Evolutionary conservation across 2,329 filamentous ascomycete genomes (phyloP), one percentile per base, ranked within the genome.

Genomic region (Pyrenochaeta sp.): DNA sequence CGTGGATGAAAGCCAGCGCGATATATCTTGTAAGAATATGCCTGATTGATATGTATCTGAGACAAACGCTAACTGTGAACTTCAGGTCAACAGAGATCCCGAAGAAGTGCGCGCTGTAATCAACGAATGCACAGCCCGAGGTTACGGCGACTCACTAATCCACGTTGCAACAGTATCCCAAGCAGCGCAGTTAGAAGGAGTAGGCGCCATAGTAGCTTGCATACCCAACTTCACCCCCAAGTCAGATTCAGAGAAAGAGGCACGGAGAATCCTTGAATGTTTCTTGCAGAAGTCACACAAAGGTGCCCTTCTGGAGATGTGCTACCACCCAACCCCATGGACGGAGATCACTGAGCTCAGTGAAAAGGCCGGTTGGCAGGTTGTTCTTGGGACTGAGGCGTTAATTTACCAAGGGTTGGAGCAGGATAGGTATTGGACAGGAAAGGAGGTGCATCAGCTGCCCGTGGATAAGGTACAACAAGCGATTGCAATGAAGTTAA

Each of bases 281-380:
- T 84, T 85, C 50, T 58, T 85, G 34, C 48, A 56, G 27, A 82
- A 44, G 10, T 71, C 80, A 30, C 78, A 84, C 59, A 89, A 90
- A 76, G 90, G 90, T 6, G 87, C 87, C 6, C 85, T 93, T 55
- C 75, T 93, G 58, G 91, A 93, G 76, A 93, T 94, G 91, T 93
- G 90, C 81, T 93, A 93, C 74, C 91, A 93, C 72, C 91, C 91
- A 0, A 76, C 83, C 2, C 88, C 90, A 0, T 74, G 66, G 64
- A 93, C 91, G 0, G 82, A 85, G 64, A 85, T 92, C 48, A 87
- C 86, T 1, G 83, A 82, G 43, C 68, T 92, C 42, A 86, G 88
- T 0, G 82, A 86, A 67, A 76, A 79, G 2, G 81, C 82, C 9
- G 88, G 88, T 0, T 93, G 91, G 91, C 84, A 88, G 76, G 87